Evolutionary conservation across 1,284 basidiomycete genomes (phyloP).

Genomic region (Tetrapyrgos nigripes): DNA sequence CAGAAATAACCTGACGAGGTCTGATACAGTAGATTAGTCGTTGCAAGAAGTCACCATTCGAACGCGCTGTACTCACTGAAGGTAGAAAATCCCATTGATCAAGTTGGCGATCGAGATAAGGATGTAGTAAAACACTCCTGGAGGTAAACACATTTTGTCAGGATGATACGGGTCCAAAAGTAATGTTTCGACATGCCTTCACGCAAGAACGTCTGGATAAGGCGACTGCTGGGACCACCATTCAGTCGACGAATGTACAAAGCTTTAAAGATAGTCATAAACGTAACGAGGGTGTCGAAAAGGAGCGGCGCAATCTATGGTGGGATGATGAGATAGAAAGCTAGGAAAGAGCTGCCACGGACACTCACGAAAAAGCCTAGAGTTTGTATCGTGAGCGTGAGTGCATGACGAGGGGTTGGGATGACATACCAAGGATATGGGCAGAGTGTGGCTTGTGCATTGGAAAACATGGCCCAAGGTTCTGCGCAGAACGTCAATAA

Average conservation of each 20-base stretch:
- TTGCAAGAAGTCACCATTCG: constrained; percentile 17
- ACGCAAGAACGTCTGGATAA: constrained; percentile 82
- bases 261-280: constrained; percentile 79
- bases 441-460: constrained; percentile 79
- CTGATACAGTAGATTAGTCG: constrained; percentile 39
- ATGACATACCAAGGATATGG: constrained; percentile 68
- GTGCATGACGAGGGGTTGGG: constrained; percentile 16
- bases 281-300: constrained; percentile 79
- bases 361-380: constrained; percentile 73
- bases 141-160: background rate
- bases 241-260: constrained; percentile 73
- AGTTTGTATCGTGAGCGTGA: constrained; percentile 7
- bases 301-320: constrained; percentile 74
- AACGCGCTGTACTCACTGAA: constrained; percentile 58
- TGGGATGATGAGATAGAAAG: background rate
- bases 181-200: constrained; percentile 73
- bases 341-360: background rate
- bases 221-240: constrained; percentile 75
- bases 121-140: constrained; percentile 82
- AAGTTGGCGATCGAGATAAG: constrained; percentile 82
- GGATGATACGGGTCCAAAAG: background rate
- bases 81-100: constrained; percentile 83
- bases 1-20: constrained; percentile 79
- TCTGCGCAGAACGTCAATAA: constrained; percentile 33
- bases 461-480: constrained; percentile 73